phyloP scores from a whole-genome alignment of 2,329 filamentous ascomycete genomes.

The Nothophoma quercina region DNA sequence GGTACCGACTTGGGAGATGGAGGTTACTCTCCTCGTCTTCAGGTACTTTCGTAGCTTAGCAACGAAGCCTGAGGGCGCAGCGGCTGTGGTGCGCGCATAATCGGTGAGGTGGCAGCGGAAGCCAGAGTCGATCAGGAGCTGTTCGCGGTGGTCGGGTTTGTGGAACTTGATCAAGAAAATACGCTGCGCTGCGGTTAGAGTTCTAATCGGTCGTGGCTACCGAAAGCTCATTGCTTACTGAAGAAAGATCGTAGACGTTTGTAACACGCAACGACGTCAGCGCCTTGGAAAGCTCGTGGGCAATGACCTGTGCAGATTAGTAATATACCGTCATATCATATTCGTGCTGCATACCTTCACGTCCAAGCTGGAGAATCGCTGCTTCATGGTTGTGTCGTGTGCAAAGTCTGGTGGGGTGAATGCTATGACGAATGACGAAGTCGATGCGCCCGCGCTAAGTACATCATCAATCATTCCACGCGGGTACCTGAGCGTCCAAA shows the following conservation, averaged over 20 bases:
- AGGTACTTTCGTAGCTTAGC: slow-evolving; percentile 84
- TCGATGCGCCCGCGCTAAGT: slow-evolving; percentile 20
- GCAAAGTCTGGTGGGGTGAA: slow-evolving; percentile 41
- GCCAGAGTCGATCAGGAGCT: slow-evolving; percentile 90
- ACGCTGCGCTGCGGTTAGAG: slow-evolving; percentile 58
- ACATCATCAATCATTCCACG: neutral
- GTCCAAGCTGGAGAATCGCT: slow-evolving; percentile 80
- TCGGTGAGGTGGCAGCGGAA: slow-evolving; percentile 95
- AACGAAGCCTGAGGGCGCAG: slow-evolving; percentile 85
- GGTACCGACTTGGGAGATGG: slow-evolving; percentile 84
- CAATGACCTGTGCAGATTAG: slow-evolving; percentile 73
- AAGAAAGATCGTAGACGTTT: slow-evolving; percentile 96
- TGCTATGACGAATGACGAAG: slow-evolving; percentile 47
- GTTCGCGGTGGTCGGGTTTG: slow-evolving; percentile 86
- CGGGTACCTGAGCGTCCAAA: no score
- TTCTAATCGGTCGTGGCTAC: neutral
- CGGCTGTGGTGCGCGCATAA: slow-evolving; percentile 86
- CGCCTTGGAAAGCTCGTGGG: slow-evolving; percentile 83
- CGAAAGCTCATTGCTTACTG: slow-evolving; percentile 54
- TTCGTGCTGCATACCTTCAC: slow-evolving; percentile 64
- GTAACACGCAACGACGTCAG: slow-evolving; percentile 82
- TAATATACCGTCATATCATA: neutral
- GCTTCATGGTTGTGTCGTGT: slow-evolving; percentile 69
- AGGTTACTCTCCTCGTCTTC: slow-evolving; percentile 83
- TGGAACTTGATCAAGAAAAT: slow-evolving; percentile 96